Percentiles rank a stretch among this genome's conserved stretches.
These are phyloP conservation scores for Trichoderma afroharzianum DNA, from an alignment of 2,329 filamentous ascomycete genomes.

Conservation along the genomic window DNA sequence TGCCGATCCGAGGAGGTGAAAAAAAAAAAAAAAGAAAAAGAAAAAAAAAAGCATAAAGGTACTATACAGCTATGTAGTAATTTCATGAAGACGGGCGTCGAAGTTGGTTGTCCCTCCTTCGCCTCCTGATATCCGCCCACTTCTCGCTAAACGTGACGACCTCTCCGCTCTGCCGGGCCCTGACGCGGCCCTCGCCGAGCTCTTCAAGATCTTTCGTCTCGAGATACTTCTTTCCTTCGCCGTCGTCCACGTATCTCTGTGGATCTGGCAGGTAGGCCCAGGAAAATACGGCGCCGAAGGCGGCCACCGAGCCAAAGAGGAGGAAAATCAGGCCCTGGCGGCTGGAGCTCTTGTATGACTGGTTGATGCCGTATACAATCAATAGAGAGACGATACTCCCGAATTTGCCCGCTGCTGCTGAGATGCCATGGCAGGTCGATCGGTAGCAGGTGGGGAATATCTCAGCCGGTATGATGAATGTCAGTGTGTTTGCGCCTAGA, in stretches of 20 bases:
- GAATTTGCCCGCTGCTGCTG: conserved; percentile 57
- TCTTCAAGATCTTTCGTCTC: conserved; percentile 49
- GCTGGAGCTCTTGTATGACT: conserved; percentile 38
- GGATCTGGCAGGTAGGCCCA: conserved; percentile 51
- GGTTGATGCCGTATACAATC: conserved; percentile 49
- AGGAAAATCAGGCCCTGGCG: conserved; percentile 49
- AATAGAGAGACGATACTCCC: conserved; percentile 52
- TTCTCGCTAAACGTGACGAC: conserved; percentile 43
- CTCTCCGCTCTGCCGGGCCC: conserved; percentile 43
- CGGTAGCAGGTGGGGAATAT: conserved; percentile 63
- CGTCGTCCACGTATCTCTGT: conserved; percentile 38
- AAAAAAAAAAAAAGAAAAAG: background rate
- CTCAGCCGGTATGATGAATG: conserved; percentile 62
- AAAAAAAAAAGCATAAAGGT: background rate
- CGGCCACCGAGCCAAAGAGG: conserved; percentile 48
- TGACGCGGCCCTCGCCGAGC: conserved; percentile 45
- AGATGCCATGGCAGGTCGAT: conserved; percentile 60
- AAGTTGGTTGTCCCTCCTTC: conserved; percentile 26
- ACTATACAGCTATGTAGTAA: background rate
- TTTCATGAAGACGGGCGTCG: background rate
- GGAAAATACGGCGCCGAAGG: conserved; percentile 46
- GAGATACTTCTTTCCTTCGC: conserved; percentile 35
- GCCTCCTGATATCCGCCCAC: conserved; percentile 37
- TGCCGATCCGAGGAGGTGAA: background rate
- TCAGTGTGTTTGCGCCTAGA: conserved; percentile 56